Percentiles rank a stretch among this genome's conserved stretches.
These are phyloP conservation scores for Immersiella caudata DNA, from an alignment of 495 filamentous ascomycete species.

Conservation along the genomic window DNA sequence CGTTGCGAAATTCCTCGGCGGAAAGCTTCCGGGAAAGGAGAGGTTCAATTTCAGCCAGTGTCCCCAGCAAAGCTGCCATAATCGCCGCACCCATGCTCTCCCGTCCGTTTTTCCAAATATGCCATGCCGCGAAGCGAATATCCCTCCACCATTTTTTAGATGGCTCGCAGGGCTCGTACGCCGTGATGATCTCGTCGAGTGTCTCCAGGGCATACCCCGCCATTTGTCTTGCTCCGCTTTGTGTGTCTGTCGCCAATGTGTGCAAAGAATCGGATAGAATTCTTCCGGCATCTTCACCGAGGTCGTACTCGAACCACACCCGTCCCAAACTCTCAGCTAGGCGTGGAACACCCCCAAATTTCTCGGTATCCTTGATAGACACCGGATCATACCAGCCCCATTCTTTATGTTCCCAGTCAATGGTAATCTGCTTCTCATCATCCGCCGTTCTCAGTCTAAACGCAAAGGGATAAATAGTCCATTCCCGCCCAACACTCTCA, in stretches of 20 bases:
- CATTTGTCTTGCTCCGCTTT: slow-evolving; percentile 61
- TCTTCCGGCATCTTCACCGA: slow-evolving; percentile 44
- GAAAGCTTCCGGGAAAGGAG: slow-evolving; percentile 39
- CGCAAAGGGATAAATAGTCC: slow-evolving; percentile 66
- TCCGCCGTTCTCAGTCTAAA: slow-evolving; percentile 52
- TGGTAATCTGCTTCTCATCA: slow-evolving; percentile 47
- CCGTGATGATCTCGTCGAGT: slow-evolving; percentile 47
- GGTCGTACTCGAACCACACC: slow-evolving; percentile 58
- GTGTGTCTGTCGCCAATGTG: slow-evolving; percentile 53
- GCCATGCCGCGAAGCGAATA: slow-evolving; percentile 62
- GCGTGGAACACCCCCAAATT: slow-evolving; percentile 57
- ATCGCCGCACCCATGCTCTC: slow-evolving; percentile 67
- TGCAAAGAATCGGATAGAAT: slow-evolving; percentile 51
- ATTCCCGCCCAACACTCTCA: slow-evolving; percentile 53
- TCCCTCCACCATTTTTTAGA: slow-evolving; percentile 56
- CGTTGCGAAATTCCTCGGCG: slow-evolving; percentile 37
- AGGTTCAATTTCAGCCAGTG: slow-evolving; percentile 42
- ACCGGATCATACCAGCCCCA: slow-evolving; percentile 60
- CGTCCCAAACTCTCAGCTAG: slow-evolving; percentile 58
- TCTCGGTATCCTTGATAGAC: slow-evolving; percentile 34
- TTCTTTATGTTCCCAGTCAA: slow-evolving; percentile 66
- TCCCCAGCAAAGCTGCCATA: slow-evolving; percentile 50
- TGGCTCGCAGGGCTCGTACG: slow-evolving; percentile 21
- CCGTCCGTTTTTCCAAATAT: slow-evolving; percentile 63
- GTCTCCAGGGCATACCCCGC: slow-evolving; percentile 51